Percentiles rank a stretch among this genome's conserved stretches.
Evolutionary conservation across 768 basidiomycete genomes (phyloP).

Genomic region (Saitozyma podzolica): DNA sequence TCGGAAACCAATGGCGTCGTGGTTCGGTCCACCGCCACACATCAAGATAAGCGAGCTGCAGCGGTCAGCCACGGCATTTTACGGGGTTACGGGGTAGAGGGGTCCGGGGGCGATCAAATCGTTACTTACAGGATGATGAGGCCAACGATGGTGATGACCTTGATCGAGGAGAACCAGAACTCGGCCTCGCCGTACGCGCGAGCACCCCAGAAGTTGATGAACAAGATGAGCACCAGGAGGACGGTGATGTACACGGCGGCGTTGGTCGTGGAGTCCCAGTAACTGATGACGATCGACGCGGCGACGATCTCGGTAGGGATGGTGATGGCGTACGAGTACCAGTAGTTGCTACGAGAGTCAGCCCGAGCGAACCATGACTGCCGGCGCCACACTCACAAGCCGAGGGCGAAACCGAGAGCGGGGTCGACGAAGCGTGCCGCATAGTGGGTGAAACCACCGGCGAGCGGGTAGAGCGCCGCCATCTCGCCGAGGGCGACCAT

Average conservation of each 20-base stretch:
- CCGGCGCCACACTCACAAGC: constrained; percentile 1
- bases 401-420: constrained; percentile 50
- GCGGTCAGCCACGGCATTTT: too few species aligned
- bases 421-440: constrained; percentile 56
- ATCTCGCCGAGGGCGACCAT: constrained; percentile 49
- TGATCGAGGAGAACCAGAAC: constrained; percentile 60
- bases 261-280: constrained; percentile 43
- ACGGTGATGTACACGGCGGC: constrained; percentile 54
- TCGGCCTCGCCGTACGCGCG: constrained; percentile 59
- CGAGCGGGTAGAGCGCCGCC: constrained; percentile 51
- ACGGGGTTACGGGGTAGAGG: too few species aligned
- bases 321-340: constrained; percentile 52
- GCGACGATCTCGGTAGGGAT: constrained; percentile 46
- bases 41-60: constrained; percentile 29
- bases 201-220: constrained; percentile 55
- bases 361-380: constrained; percentile 8
- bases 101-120: too few species aligned
- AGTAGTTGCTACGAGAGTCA: constrained; percentile 40
- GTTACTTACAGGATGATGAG: constrained; percentile 50
- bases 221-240: constrained; percentile 43
- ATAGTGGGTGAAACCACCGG: constrained; percentile 56
- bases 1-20: constrained; percentile 49
- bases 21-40: constrained; percentile 48
- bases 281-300: constrained; percentile 45
- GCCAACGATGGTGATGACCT: constrained; percentile 57